Evolutionary conservation across 2,329 filamentous ascomycete genomes (phyloP).

Genomic region (Cadophora luteo-olivacea): DNA sequence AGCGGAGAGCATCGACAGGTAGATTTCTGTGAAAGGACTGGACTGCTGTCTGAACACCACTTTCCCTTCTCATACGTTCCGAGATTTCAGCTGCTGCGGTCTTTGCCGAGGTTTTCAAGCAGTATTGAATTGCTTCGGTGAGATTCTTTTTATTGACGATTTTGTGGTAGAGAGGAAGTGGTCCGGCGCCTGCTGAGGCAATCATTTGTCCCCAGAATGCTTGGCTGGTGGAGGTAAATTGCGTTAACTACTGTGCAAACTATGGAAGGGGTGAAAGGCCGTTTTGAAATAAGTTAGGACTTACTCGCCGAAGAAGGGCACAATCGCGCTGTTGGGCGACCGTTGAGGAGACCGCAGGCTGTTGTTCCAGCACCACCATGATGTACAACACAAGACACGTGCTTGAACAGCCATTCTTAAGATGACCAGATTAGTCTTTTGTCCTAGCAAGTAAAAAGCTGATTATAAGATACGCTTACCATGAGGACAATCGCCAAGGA

Average conservation of each 20-base stretch:
- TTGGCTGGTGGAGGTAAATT: slow-evolving; percentile 50
- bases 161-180: slow-evolving; percentile 70
- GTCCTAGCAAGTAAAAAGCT: slow-evolving; percentile 29
- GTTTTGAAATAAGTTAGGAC: too few relatives aligned
- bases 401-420: slow-evolving; percentile 46
- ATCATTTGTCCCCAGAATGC: slow-evolving; percentile 83
- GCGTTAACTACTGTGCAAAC: background rate
- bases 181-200: slow-evolving; percentile 71
- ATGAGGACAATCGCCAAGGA: slow-evolving; percentile 58
- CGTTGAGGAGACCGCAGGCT: slow-evolving; percentile 46
- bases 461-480: slow-evolving; percentile 49
- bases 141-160: slow-evolving; percentile 68
- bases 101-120: slow-evolving; percentile 63
- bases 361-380: slow-evolving; percentile 35
- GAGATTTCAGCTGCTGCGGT: slow-evolving; percentile 56
- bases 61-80: slow-evolving; percentile 67
- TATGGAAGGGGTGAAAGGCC: too few relatives aligned
- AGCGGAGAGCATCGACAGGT: slow-evolving; percentile 66
- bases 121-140: slow-evolving; percentile 65
- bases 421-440: too few relatives aligned
- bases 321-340: slow-evolving; percentile 47
- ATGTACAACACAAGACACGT: slow-evolving; percentile 34
- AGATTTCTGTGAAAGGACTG: slow-evolving; percentile 73
- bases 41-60: slow-evolving; percentile 65
- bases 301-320: slow-evolving; percentile 51